Evolutionary conservation across 2,329 filamentous ascomycete species (phyloP).

Genomic region (Hymenoscyphus repandus): DNA sequence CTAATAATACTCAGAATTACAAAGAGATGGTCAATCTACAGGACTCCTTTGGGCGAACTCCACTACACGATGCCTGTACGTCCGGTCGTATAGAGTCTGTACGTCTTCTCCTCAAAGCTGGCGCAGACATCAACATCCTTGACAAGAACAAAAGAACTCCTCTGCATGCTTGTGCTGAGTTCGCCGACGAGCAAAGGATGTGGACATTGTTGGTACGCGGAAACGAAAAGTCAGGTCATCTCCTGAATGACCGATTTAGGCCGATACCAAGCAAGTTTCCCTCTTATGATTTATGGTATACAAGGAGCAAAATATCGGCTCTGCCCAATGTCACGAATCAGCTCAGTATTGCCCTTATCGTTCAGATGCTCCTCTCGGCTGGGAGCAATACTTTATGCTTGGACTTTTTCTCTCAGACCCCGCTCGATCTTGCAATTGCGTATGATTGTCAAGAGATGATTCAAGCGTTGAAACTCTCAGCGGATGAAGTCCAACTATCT

Average conservation of each 20-base stretch:
- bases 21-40: not conserved
- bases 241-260: not conserved
- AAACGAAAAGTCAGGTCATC: not conserved
- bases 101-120: not conserved
- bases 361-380: too few species aligned
- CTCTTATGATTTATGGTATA: not conserved
- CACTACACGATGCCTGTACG: not conserved
- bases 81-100: not conserved
- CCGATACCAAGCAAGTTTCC: not conserved
- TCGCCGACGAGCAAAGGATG: not conserved
- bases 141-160: not conserved
- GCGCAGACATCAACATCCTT: not conserved
- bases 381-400: not conserved
- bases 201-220: not conserved
- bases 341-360: too few species aligned
- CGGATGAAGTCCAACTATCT: not conserved
- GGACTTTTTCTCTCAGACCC: not conserved
- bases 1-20: too few species aligned
- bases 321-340: too few species aligned
- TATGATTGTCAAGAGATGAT: slow-evolving; percentile 8
- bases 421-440: slow-evolving; percentile 8
- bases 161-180: not conserved
- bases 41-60: not conserved
- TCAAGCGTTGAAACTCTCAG: slow-evolving; percentile 1
- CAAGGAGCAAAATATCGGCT: not conserved